Evolutionary conservation across 148 eudicot species (phyloP).

Genomic region (Mesembryanthemum crystallinum): DNA sequence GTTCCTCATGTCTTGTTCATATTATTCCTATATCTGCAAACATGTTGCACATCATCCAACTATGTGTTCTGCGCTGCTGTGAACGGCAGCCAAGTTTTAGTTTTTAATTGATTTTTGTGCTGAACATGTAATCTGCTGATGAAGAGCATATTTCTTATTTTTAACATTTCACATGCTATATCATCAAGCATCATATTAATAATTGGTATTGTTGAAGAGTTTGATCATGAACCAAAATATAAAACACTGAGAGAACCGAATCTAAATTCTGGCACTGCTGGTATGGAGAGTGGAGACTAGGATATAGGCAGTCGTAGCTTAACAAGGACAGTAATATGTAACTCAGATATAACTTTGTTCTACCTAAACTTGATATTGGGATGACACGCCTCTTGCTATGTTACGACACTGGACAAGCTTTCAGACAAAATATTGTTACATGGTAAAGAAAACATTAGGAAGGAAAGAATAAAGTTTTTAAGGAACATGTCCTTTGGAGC

Average conservation of each 20-base stretch:
- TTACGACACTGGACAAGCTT: not conserved
- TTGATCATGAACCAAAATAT: not conserved
- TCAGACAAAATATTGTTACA: not conserved
- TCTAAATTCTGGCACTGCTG: not conserved
- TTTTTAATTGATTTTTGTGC: not conserved
- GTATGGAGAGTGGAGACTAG: not conserved
- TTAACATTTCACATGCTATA: not conserved
- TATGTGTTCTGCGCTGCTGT: not conserved
- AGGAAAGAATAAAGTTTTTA: not conserved
- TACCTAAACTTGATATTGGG: not conserved
- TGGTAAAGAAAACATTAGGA: not conserved
- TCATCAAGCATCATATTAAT: not conserved
- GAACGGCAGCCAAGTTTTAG: not conserved
- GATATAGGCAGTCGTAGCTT: not conserved
- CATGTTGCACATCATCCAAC: not conserved
- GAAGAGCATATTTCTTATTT: not conserved
- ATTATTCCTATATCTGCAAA: not conserved
- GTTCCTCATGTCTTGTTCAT: not conserved
- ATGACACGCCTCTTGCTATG: not conserved
- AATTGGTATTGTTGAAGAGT: not conserved
- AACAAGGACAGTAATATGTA: not conserved
- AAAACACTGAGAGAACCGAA: not conserved
- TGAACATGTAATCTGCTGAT: not conserved
- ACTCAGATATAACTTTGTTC: not conserved
- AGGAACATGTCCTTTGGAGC: not conserved